Evolutionary conservation across 2,329 filamentous ascomycete species (phyloP), one percentile per base, ranked within the genome.

Genomic region (Cryphonectria radicalis): DNA sequence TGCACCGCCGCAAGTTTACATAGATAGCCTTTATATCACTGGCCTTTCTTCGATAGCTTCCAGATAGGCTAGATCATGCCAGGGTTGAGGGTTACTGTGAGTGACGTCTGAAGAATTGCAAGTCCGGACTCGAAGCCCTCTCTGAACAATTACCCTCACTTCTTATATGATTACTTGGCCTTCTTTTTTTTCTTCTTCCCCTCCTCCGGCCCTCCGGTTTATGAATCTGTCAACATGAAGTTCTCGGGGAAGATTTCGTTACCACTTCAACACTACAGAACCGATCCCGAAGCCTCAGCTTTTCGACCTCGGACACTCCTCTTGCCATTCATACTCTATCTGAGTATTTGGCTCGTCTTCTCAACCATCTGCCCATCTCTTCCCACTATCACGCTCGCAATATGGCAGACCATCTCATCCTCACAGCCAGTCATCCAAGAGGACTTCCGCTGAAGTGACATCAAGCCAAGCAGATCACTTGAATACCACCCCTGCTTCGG

Each of bases 401-500:
- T 5, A 59, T 60, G 65, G 32, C 35, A n/a, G 28, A 10, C 22
- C 32, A 22, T 55, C 50, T 53, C 22, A 11, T 42, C 32, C 17
- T 10, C 37, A 22, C 6, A 65, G 63, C 46, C 32, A 55, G 64
- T 22, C 19, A 22, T 11, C 8, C 64, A 17, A 43, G 32, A n/a
- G 19, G 35, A 28, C 4, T 57, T 74, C 57, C 60, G 74, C 17
- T 75, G 73, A 72, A 68, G 57, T n/a, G 53, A 64, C 28, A 72
- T 74, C 50, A 71, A 74, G 19, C 73, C 74, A 1, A 59, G 50
- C 10, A 63, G 63, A 50, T 42, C 43, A 8, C 75, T 81, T 6
- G 53, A 74, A 10, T 81, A 78, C 68, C 66, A 71, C 6, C 70
- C 73, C 13, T 85, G 83, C 76, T 83, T 78, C 70, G 76, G 72